Evolutionary conservation across 345 rosid species (phyloP).

Genomic region (Melaleuca alternifolia): DNA sequence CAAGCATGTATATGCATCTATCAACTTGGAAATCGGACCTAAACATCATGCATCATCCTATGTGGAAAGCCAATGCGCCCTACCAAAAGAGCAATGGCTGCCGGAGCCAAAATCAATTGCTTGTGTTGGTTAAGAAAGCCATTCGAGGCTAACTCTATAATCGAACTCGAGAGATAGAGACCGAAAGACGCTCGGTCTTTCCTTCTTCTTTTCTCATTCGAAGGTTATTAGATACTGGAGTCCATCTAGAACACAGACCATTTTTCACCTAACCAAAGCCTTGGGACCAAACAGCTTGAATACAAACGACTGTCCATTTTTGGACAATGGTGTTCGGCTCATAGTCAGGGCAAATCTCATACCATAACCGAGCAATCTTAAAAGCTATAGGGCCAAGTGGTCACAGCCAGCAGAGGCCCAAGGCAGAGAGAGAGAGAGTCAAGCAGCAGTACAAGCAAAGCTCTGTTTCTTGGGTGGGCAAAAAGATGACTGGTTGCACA

Average conservation of each 20-base stretch:
- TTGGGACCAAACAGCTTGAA: background rate
- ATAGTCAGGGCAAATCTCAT: background rate
- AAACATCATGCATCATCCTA: background rate
- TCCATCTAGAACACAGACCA: background rate
- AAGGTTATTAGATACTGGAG: background rate
- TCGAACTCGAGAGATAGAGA: background rate
- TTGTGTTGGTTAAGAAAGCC: background rate
- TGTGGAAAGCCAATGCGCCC: background rate
- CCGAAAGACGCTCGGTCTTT: background rate
- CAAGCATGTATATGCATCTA: background rate
- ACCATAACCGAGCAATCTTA: background rate
- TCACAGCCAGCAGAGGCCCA: background rate
- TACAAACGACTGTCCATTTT: background rate
- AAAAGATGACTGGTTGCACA: background rate
- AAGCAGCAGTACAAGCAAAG: background rate
- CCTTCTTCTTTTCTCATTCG: background rate
- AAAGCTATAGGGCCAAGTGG: background rate
- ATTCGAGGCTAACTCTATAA: background rate
- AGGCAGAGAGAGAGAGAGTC: background rate
- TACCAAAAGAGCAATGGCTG: background rate
- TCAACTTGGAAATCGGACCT: background rate
- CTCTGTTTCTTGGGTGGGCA: background rate
- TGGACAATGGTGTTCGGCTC: background rate
- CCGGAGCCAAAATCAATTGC: background rate
- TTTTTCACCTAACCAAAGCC: background rate